phyloP scores from a whole-genome alignment of 192 early-diverging fungal species.

The Coemansia sp. region DNA sequence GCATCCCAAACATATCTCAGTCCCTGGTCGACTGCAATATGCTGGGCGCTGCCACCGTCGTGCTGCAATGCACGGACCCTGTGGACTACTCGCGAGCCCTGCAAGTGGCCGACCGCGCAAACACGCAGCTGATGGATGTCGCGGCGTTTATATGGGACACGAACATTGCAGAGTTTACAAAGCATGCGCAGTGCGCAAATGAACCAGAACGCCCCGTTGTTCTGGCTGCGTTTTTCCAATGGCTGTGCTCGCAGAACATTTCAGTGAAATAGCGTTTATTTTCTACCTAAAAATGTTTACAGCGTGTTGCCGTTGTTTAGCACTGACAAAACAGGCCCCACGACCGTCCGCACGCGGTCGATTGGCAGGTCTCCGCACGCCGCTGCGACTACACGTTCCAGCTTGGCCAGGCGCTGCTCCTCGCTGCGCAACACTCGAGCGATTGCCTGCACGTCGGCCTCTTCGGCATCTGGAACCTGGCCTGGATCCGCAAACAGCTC shows the following conservation, averaged over 20 bases:
- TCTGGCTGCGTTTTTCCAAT: too few species aligned
- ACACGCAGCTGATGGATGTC: conserved; percentile 20
- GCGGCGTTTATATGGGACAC: conserved; percentile 47
- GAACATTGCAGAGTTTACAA: conserved; percentile 42
- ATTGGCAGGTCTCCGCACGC: conserved; percentile 53
- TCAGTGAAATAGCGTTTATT: too few species aligned
- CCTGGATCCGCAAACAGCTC: conserved; percentile 8
- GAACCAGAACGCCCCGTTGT: too few species aligned
- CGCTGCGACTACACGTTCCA: conserved; percentile 52
- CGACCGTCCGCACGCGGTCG: conserved; percentile 48
- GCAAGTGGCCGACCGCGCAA: conserved; percentile 30
- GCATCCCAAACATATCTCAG: conserved; percentile 9
- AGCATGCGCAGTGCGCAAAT: conserved; percentile 7
- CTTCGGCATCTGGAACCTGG: conserved; percentile 10
- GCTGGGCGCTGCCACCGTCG: conserved; percentile 34
- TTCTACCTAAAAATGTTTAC: neutral
- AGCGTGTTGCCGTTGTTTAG: conserved; percentile 48
- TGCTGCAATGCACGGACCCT: conserved; percentile 24
- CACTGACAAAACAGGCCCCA: conserved; percentile 50
- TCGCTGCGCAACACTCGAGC: conserved; percentile 30
- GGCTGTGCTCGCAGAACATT: too few species aligned
- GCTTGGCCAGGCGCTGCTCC: conserved; percentile 46
- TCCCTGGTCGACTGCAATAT: conserved; percentile 15
- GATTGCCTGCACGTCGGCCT: conserved; percentile 33
- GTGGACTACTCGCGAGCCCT: conserved; percentile 26